Evolutionary conservation across 2,329 filamentous ascomycete species (phyloP).

Genomic region (Xylaria sp.): DNA sequence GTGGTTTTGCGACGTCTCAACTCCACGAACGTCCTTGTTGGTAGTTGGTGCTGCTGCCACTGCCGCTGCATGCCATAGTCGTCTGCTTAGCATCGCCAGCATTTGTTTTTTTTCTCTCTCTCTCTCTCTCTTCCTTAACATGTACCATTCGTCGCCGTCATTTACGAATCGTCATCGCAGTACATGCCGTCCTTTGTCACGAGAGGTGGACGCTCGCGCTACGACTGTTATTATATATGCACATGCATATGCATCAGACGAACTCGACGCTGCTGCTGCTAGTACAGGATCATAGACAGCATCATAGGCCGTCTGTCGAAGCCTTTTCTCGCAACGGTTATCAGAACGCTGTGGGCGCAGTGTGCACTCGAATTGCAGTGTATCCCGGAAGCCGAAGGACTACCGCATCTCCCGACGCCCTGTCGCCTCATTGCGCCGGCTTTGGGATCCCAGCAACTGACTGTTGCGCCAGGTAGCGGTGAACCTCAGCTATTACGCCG

Average conservation of each 20-base stretch:
- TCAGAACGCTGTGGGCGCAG: constrained; percentile 8
- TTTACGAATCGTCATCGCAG: constrained; percentile 36
- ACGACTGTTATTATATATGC: constrained; percentile 39
- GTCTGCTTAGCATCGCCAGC: constrained; percentile 13
- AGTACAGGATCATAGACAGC: constrained; percentile 43
- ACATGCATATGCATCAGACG: constrained; percentile 48
- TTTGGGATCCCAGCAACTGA: constrained; percentile 14
- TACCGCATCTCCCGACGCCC: neutral
- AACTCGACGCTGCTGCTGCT: constrained; percentile 41
- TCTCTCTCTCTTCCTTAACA: constrained; percentile 34
- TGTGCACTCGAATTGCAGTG: neutral
- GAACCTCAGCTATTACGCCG: constrained; percentile 24
- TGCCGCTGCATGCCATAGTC: constrained; percentile 1
- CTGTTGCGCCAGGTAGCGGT: constrained; percentile 28
- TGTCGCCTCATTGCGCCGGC: constrained; percentile 14
- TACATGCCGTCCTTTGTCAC: constrained; percentile 22
- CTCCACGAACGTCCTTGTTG: constrained; percentile 10
- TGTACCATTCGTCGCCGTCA: constrained; percentile 37
- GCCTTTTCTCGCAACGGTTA: constrained; percentile 37
- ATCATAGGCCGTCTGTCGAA: constrained; percentile 43
- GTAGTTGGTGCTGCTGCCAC: neutral
- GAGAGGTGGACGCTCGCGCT: constrained; percentile 35
- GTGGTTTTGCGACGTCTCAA: constrained; percentile 27
- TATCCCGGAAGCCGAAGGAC: neutral
- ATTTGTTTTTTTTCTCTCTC: neutral